Evolutionary conservation across 345 rosid species (phyloP).

Genomic region (Citrus sp.): DNA sequence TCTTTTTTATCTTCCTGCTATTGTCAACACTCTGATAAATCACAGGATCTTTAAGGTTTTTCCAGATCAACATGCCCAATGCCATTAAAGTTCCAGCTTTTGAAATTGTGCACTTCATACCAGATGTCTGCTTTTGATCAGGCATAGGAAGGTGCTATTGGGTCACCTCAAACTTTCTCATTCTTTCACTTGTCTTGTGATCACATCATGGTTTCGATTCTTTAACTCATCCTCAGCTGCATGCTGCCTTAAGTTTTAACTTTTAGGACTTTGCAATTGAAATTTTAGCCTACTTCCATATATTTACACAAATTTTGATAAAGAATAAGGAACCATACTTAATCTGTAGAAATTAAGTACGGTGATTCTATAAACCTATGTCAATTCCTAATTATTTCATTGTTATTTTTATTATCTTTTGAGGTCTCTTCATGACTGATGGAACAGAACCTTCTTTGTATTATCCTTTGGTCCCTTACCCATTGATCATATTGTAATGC

Average conservation of each 20-base stretch:
- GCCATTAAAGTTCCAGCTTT: background rate
- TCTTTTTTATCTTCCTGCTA: background rate
- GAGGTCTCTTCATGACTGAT: background rate
- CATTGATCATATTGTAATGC: conserved; percentile 8
- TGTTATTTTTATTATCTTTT: background rate
- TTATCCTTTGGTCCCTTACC: background rate
- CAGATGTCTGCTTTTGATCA: background rate
- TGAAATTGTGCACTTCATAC: background rate
- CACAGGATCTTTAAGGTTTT: background rate
- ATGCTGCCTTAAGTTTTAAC: background rate
- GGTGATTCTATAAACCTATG: background rate
- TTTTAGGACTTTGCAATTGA: background rate
- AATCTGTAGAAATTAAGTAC: background rate
- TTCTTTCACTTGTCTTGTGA: background rate
- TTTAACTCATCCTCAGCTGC: background rate
- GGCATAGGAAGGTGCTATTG: background rate
- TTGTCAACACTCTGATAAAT: background rate
- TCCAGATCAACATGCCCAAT: background rate
- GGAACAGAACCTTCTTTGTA: background rate
- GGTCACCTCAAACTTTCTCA: background rate
- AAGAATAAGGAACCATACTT: background rate
- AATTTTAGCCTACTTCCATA: background rate
- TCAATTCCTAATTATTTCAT: background rate
- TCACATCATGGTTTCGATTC: background rate
- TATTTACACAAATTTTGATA: background rate